A percentile compares a stretch with the other conserved stretches of the same genome.
phyloP scores from a whole-genome alignment of 345 rosid genomes.

The Gossypium longicalyx region DNA sequence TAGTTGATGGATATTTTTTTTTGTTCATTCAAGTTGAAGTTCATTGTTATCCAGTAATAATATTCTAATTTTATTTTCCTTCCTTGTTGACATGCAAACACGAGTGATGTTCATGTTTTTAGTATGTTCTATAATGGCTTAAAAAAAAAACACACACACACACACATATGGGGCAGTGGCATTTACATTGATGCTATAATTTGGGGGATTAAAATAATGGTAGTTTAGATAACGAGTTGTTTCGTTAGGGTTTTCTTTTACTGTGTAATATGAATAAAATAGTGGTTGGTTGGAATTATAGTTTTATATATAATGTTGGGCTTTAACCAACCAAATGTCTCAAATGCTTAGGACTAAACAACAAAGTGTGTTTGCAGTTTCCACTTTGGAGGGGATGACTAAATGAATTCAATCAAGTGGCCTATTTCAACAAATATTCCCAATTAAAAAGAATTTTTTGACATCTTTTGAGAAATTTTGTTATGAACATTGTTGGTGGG shows the following conservation, averaged over 20 bases:
- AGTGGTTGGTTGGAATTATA: constrained; percentile 10
- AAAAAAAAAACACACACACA: too few species aligned
- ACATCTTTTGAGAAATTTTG: too few species aligned
- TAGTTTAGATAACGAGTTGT: neutral
- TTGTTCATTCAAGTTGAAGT: neutral
- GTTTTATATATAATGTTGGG: constrained; percentile 20
- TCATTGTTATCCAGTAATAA: too few species aligned
- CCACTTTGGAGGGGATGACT: constrained; percentile 17
- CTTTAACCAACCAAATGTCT: constrained; percentile 45
- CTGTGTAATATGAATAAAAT: neutral
- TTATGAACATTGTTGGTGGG: too few species aligned
- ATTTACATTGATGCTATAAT: neutral
- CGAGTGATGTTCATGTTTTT: constrained; percentile 6
- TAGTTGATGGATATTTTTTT: neutral
- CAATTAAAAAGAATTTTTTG: too few species aligned
- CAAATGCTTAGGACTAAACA: constrained; percentile 1
- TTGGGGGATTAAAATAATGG: neutral
- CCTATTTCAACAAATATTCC: too few species aligned
- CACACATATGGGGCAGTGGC: too few species aligned
- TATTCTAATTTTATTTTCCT: neutral
- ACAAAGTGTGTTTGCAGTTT: constrained; percentile 8
- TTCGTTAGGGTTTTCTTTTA: neutral
- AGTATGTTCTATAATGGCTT: too few species aligned
- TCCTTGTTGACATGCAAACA: constrained; percentile 30
- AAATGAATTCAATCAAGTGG: neutral